Conservation (phyloP, 179 eudicot species). For the Spinacia oleracea region DNA sequence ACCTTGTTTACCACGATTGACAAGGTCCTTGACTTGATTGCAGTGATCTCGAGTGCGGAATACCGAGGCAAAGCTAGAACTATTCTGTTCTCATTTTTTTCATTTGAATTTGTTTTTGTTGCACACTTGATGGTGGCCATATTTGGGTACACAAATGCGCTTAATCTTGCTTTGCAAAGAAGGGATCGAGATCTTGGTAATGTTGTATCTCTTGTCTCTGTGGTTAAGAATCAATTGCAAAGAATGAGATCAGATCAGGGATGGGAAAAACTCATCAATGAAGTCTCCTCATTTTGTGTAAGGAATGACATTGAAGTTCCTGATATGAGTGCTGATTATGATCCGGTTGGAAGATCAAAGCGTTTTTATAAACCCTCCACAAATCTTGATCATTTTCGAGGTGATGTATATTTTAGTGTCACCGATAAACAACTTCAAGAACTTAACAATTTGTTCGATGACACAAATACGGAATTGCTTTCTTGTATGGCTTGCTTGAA, state of each 20-base stretch:
- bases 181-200: conserved; percentile 9
- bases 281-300: conserved; percentile 7
- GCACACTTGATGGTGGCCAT: conserved; percentile 6
- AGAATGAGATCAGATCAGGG: neutral
- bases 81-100: neutral
- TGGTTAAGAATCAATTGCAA: conserved; percentile 1
- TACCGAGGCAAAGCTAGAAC: neutral
- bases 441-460: conserved; percentile 14
- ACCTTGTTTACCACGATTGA: neutral
- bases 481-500: conserved; percentile 16
- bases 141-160: conserved; percentile 3
- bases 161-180: neutral
- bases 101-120: conserved; percentile 11
- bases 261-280: neutral
- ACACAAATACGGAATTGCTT: conserved; percentile 12
- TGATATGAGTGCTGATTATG: neutral
- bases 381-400: conserved; percentile 1
- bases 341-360: neutral
- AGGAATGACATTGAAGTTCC: conserved; percentile 16
- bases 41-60: neutral
- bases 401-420: neutral
- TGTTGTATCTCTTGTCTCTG: neutral
- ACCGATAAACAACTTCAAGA: neutral
- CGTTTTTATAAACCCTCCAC: neutral
- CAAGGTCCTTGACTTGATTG: neutral